Evolutionary conservation across 768 basidiomycete genomes (phyloP), one percentile per base, ranked within the genome.

Genomic region (Boletus bicolor): DNA sequence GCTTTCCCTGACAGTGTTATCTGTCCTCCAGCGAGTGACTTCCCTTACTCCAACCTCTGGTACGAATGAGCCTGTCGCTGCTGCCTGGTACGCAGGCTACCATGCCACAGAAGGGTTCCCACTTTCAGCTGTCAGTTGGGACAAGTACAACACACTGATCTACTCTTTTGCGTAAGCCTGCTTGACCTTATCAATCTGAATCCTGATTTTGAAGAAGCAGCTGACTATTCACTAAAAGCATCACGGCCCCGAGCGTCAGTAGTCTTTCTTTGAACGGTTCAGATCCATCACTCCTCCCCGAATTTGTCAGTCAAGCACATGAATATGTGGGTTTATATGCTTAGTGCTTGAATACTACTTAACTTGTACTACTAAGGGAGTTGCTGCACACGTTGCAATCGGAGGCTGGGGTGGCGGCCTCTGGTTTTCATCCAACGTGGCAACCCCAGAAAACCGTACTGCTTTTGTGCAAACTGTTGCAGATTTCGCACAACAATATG

Each of bases 351-450:
- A 32, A n/a, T 11, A 15, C 21, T 24, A 24, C 21, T 24, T 24
- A 24, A 49, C 51, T 11, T 30, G 35, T 21, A 28, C 1, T 49
- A 17, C 21, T 58, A 44, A 89, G 86, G 63, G 68, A 57, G 84
- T 88, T 11, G 73, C 76, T 45, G 82, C 87, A 0, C 66, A 79
- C 11, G 56, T 87, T 30, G 81, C 83, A 0, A 74, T 92, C 17
- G 89, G 89, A 30, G 89, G 89, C 24, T 91, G 86, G 86, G 76
- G 72, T 4, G 89, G 89, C 5, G 77, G 83, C 2, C 67, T 58
- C 28, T 87, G 75, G 68, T 91, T 82, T 67, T 90, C 88, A 1
- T 73, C 81, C 7, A 73, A 77, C 15, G 80, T 91, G 11, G 81
- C 77, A 4, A 82, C 78, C 5, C 68, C 81, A 0, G 69, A 67